Conservation (phyloP, 495 filamentous ascomycete genomes). For the Penicillium silybi region DNA sequence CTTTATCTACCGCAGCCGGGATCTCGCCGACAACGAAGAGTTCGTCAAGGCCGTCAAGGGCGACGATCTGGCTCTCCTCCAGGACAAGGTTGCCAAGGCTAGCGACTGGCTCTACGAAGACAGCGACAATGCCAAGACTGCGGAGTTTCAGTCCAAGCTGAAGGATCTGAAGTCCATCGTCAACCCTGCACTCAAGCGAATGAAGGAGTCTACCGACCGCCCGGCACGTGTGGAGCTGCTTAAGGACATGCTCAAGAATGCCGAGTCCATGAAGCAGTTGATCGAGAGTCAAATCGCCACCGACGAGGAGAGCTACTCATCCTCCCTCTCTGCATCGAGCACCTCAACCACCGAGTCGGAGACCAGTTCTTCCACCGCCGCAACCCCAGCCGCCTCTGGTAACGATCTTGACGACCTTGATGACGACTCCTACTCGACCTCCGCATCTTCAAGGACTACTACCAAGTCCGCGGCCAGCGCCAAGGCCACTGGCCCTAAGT, state of each 20-base stretch:
- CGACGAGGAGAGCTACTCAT: slow-evolving; percentile 40
- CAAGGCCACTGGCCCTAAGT: slow-evolving; percentile 37
- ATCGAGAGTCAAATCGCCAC: slow-evolving; percentile 40
- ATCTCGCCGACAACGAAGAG: slow-evolving; percentile 68
- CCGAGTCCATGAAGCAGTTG: slow-evolving; percentile 44
- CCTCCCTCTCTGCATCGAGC: slow-evolving; percentile 27
- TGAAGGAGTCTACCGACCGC: slow-evolving; percentile 61
- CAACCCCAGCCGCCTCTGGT: slow-evolving; percentile 21
- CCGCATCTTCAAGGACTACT: slow-evolving; percentile 24
- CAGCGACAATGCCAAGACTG: slow-evolving; percentile 67
- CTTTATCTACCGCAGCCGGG: slow-evolving; percentile 87
- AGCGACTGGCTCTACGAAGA: slow-evolving; percentile 91
- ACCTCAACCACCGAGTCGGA: slow-evolving; percentile 25
- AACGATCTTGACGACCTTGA: slow-evolving; percentile 36
- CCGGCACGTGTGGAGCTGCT: slow-evolving; percentile 62
- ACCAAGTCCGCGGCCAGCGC: slow-evolving; percentile 27
- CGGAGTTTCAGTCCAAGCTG: slow-evolving; percentile 66
- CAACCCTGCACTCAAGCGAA: slow-evolving; percentile 62
- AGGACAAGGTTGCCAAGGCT: slow-evolving; percentile 58
- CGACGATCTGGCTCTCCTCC: slow-evolving; percentile 57
- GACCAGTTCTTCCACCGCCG: slow-evolving; percentile 23
- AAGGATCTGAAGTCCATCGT: slow-evolving; percentile 69
- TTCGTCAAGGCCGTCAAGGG: slow-evolving; percentile 68
- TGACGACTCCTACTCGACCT: slow-evolving; percentile 38
- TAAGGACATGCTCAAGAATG: slow-evolving; percentile 55